Evolutionary conservation across 2,329 filamentous ascomycete genomes (phyloP), one percentile per base, ranked within the genome.

Genomic region (Fusarium pseudoanthophilum): DNA sequence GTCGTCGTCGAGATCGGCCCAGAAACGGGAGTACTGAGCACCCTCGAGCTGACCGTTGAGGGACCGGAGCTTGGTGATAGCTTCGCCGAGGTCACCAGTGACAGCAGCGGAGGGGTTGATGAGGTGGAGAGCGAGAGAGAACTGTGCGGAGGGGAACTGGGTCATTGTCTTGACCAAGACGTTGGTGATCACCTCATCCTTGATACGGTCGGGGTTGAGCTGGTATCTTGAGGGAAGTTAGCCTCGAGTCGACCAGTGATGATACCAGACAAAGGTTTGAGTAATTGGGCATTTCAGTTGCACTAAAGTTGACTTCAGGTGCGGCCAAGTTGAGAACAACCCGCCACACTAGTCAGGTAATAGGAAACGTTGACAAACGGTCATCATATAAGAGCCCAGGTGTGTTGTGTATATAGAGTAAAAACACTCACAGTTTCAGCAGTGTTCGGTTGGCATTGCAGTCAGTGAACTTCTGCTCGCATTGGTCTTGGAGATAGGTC

Each of bases 151-250:
- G 74, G 96, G 96, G 88, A 99, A 99, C 86, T 97, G 93, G 78
- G 95, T 97, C 82, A 99, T 92, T 77, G 95, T 90, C 89, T 98
- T 99, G 88, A 97, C 95, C 83, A 99, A 94, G 86, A 98, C 93
- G 89, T 98, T 98, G 88, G 96, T 98, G 84, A 96, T 95, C 81
- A 95, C 94, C 85, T 99, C 96, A 81, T 97, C 93, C 87, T 96
- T 95, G 82, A 95, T 92, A 78, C 97, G 94, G 87, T 98, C 95
- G 59, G 96, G 96, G 90, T 99, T 99, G 87, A 99, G 97, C 87
- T 99, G 97, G 89, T 99, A 99, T 75, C 96, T 99, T 78, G 71
- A 66, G 67, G 68, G 67, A 21, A 18, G 64, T 78, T 49, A 78
- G 77, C 64, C 53, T 72, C 43, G 37, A 49, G 51, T 40, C n/a